Evolutionary conservation across 129 eudicot species (phyloP), one percentile per base, ranked within the genome.

Genomic region (Sambucus nigra): DNA sequence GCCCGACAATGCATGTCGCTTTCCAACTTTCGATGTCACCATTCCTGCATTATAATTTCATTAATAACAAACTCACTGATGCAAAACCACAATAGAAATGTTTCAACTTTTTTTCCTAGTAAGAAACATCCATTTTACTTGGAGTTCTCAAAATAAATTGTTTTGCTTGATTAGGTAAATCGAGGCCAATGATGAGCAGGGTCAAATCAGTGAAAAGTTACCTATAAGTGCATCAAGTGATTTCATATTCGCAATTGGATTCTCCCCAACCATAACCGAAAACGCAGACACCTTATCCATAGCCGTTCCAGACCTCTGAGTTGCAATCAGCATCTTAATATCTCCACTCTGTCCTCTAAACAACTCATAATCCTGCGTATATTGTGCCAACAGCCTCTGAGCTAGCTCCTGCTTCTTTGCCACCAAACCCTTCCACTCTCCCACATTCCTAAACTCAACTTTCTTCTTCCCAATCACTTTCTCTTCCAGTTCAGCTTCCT

Each of bases 1-100:
- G 22, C 91, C 91, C 0, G 94, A 65, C 53, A 92, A 78, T 11
- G 99, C 89, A 73, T 86, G 94, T n/a, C 99, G 94, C 64, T 92
- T 92, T 25, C 99, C 99, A 35, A 92, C 94, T 78, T 92, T 92
- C 15, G 99, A 86, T 21, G 94, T 82, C 59, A 92, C 96, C 99
- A 92, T 92, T 40, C 88, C 96, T 89, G 73, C 83, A 81, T 20
- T 38, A 38, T 23, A 16, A 22, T 48, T 42, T 32, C 51, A 60
- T 41, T 13, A 42, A 26, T 15, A 5, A 17, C 29, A 15, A 35
- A 35, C 42, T 35, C 12, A 35, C 42, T 7, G 4, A 35, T 35
- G 9, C 15, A 19, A 33, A 59, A 23, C 21, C 24, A 21, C 28
- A 52, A 21, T 25, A 7, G 18, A 15, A 25, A 0, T 7, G 10